Conservation (phyloP, 768 basidiomycete genomes). For the Fomitopsis pulvina region DNA sequence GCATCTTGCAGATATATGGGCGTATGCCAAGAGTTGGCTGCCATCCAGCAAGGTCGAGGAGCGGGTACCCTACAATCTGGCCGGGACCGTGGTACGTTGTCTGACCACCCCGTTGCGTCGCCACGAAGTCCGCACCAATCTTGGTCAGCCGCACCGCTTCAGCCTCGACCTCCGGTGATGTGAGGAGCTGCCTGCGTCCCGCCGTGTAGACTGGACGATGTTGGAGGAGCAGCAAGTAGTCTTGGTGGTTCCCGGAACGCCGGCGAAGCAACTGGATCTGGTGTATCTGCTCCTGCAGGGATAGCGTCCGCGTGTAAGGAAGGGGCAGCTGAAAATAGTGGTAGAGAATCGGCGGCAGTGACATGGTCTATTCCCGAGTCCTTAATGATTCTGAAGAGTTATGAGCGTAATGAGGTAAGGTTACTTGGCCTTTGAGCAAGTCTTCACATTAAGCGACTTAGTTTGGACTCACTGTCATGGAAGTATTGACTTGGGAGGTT, state of each 20-base stretch:
- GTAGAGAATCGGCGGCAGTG: slow-evolving; percentile 60
- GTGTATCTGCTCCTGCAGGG: slow-evolving; percentile 68
- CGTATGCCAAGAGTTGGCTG: slow-evolving; percentile 65
- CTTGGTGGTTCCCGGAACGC: slow-evolving; percentile 32
- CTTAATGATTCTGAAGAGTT: too few relatives aligned
- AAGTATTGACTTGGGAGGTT: too few relatives aligned
- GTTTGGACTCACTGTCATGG: too few relatives aligned
- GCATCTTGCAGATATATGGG: slow-evolving; percentile 81
- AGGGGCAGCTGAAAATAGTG: slow-evolving; percentile 76
- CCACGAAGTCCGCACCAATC: slow-evolving; percentile 84
- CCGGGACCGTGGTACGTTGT: slow-evolving; percentile 97
- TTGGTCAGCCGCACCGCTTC: slow-evolving; percentile 61
- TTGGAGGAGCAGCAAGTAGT: slow-evolving; percentile 75
- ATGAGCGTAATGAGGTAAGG: too few relatives aligned
- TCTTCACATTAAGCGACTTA: too few relatives aligned
- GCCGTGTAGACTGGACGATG: slow-evolving; percentile 94
- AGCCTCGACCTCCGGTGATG: slow-evolving; percentile 44
- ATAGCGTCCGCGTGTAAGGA: slow-evolving; percentile 64
- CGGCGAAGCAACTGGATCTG: slow-evolving; percentile 54
- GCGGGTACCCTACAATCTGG: slow-evolving; percentile 92
- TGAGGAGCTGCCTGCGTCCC: slow-evolving; percentile 70
- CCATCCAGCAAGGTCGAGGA: slow-evolving; percentile 82
- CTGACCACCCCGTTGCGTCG: slow-evolving; percentile 83
- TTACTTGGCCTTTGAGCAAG: too few relatives aligned
- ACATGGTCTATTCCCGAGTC: slow-evolving; percentile 19